Conservation (phyloP, 1,139 yeast genomes). For the Suhomyces bokatorum region DNA sequence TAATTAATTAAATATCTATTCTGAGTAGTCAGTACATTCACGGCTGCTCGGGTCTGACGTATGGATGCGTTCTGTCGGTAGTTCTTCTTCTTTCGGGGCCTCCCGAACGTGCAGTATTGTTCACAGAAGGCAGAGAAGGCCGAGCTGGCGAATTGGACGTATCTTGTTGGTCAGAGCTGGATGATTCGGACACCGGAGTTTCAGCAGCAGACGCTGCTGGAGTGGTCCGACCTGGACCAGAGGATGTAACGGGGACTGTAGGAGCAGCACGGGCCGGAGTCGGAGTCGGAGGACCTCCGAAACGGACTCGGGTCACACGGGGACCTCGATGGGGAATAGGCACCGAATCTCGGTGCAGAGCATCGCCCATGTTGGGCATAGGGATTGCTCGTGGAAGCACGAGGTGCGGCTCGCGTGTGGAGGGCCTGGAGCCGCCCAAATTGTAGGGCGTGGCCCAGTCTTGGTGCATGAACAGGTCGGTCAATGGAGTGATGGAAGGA, state of each 20-base stretch:
- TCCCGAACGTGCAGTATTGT: conserved; percentile 17
- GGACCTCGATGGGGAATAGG: too few relatives aligned
- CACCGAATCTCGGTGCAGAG: background rate
- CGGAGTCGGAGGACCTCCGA: background rate
- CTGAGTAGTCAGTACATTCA: background rate
- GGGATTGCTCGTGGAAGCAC: conserved; percentile 35
- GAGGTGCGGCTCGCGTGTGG: conserved; percentile 16
- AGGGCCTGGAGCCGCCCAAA: conserved; percentile 2
- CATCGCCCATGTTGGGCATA: conserved; percentile 16
- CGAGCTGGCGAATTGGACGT: background rate
- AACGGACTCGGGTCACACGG: background rate
- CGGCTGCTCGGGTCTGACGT: conserved; percentile 24
- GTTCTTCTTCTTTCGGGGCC: conserved; percentile 35
- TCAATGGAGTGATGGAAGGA: conserved; percentile 43
- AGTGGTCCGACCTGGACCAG: background rate
- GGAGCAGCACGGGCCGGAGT: background rate
- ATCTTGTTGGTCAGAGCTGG: too few relatives aligned
- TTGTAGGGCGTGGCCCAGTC: conserved; percentile 34
- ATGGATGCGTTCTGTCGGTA: conserved; percentile 31
- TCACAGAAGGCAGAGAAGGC: background rate
- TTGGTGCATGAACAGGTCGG: conserved; percentile 43
- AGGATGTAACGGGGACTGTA: background rate
- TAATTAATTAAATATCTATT: too few relatives aligned
- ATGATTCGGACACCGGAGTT: too few relatives aligned
- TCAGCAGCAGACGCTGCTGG: background rate